Conservation (phyloP, 2,329 filamentous ascomycete species). For the Botrytis byssoidea region DNA sequence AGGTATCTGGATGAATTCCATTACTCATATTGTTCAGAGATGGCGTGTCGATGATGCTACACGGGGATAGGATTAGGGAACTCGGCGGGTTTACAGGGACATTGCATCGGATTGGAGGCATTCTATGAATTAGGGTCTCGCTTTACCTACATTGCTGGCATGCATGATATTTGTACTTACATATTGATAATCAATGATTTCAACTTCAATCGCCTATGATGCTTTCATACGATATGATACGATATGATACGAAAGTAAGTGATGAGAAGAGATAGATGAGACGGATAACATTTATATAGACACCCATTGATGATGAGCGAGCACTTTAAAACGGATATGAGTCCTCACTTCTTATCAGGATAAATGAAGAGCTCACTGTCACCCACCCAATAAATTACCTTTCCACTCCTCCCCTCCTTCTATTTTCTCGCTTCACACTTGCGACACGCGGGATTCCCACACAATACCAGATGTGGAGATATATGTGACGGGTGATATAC, state of each 20-base stretch:
- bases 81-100: neutral
- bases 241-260: neutral
- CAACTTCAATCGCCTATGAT: fast-evolving
- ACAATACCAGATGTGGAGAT: neutral
- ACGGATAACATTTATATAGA: neutral
- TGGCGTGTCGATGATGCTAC: no score
- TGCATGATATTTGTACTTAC: neutral
- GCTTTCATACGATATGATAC: neutral
- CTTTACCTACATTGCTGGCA: neutral
- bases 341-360: neutral
- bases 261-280: neutral
- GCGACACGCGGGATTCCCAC: neutral
- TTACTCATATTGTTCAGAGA: neutral
- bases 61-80: neutral
- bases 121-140: neutral
- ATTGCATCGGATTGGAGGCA: neutral
- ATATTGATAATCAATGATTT: neutral
- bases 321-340: neutral
- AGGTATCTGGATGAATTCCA: neutral
- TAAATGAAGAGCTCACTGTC: neutral
- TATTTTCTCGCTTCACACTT: fast-evolving
- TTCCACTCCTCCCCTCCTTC: no score
- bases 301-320: neutral
- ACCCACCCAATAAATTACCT: neutral
- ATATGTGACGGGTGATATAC: neutral